A percentile compares a stretch with the other conserved stretches of the same genome.
These are phyloP conservation scores for Teratosphaeria gauchensis DNA, from an alignment of 2,329 filamentous ascomycete species.

Conservation along the genomic window DNA sequence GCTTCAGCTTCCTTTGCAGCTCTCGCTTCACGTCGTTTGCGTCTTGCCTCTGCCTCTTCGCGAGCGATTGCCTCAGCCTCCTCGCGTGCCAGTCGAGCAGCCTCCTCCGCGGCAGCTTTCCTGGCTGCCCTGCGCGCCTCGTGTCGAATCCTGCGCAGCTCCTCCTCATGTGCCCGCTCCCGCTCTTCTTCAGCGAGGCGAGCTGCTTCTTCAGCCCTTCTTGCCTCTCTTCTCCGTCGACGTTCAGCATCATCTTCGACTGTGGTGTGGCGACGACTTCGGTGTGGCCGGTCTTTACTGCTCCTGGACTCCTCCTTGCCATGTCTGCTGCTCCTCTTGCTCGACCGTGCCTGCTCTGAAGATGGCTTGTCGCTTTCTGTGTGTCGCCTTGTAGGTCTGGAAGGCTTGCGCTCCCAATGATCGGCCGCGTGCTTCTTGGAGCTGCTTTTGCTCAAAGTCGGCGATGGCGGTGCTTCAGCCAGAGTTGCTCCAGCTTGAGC, in stretches of 20 bases:
- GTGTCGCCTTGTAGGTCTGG: slow-evolving; percentile 7
- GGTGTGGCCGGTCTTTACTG: slow-evolving; percentile 9
- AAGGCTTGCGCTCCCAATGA: slow-evolving; percentile 15
- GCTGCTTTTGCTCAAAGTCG: slow-evolving; percentile 14
- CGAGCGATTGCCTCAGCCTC: slow-evolving; percentile 12
- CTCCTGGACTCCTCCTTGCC: slow-evolving; percentile 3
- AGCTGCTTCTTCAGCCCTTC: slow-evolving; percentile 13
- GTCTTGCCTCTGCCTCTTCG: slow-evolving; percentile 12
- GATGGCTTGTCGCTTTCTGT: slow-evolving; percentile 8
- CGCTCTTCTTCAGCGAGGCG: slow-evolving; percentile 14
- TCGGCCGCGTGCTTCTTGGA: slow-evolving; percentile 12
- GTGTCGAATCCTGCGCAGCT: slow-evolving; percentile 15
- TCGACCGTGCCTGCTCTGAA: slow-evolving; percentile 9
- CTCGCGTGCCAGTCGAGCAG: slow-evolving; percentile 9
- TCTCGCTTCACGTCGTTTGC: slow-evolving; percentile 7
- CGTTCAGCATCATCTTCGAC: slow-evolving; percentile 14
- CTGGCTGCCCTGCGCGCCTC: slow-evolving; percentile 16
- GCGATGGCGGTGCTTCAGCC: slow-evolving; percentile 12
- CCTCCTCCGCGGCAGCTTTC: slow-evolving; percentile 17
- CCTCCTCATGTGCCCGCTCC: slow-evolving; percentile 15
- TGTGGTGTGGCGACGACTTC: slow-evolving; percentile 4
- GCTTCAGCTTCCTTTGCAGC: slow-evolving; percentile 16
- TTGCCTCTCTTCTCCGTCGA: slow-evolving; percentile 8
- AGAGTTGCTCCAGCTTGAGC: background rate
- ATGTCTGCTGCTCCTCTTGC: slow-evolving; percentile 11